A percentile compares a stretch with the other conserved stretches of the same genome.
phyloP scores from a whole-genome alignment of 2,329 filamentous ascomycete genomes.

The Cryphonectria japonica region DNA sequence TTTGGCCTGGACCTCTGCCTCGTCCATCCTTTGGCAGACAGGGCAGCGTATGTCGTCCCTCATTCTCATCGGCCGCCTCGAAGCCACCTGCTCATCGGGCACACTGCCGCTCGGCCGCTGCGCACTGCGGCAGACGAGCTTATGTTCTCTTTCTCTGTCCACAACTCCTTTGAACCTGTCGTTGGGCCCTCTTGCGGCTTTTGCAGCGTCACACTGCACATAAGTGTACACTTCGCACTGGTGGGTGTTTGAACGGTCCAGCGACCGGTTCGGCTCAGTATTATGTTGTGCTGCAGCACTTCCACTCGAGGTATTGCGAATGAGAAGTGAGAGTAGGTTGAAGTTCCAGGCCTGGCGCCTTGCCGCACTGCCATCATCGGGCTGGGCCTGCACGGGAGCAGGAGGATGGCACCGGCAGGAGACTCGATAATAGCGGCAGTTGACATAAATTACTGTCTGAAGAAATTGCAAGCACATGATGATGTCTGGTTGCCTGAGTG shows the following conservation, averaged over 20 bases:
- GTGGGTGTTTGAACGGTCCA: background rate
- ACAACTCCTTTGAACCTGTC: background rate
- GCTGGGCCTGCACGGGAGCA: background rate
- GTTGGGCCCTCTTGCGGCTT: background rate
- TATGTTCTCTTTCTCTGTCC: background rate
- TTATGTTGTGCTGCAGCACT: background rate
- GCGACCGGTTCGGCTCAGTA: background rate
- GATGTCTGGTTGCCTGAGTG: background rate
- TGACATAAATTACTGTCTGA: background rate
- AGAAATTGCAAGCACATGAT: background rate
- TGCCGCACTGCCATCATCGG: background rate
- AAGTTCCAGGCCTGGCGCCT: background rate
- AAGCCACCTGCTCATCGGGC: background rate
- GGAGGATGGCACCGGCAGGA: background rate
- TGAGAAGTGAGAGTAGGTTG: background rate
- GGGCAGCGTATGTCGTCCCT: background rate
- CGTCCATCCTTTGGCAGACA: background rate
- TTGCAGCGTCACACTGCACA: background rate
- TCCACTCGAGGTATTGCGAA: background rate
- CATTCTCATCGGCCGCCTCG: background rate
- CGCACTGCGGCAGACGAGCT: background rate
- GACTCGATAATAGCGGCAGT: background rate
- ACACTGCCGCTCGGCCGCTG: background rate
- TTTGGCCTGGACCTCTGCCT: background rate
- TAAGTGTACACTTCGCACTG: background rate